These are phyloP conservation scores for Globisporangium rhizosaccharum DNA, from an alignment of 352 stramenopile genomes.

Conservation along the genomic window DNA sequence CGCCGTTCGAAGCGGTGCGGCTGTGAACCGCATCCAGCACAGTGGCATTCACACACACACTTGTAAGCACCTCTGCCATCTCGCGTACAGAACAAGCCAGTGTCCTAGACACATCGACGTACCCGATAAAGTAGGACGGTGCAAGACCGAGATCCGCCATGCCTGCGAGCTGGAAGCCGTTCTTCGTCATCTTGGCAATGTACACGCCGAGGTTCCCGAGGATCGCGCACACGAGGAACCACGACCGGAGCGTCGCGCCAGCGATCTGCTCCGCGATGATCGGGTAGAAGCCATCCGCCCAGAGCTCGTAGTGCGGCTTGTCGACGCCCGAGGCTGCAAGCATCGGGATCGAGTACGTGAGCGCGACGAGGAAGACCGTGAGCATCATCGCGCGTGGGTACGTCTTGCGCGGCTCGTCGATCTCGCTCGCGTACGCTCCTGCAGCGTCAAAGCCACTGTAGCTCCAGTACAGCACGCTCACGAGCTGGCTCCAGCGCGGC, in stretches of 20 bases:
- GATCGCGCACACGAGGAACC: constrained; percentile 71
- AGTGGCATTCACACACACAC: background rate
- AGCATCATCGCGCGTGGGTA: constrained; percentile 77
- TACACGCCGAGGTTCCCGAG: constrained; percentile 78
- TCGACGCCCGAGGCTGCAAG: constrained; percentile 58
- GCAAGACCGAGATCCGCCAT: constrained; percentile 77
- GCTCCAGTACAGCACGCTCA: constrained; percentile 79
- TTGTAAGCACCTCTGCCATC: constrained; percentile 9
- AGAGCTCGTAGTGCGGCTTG: constrained; percentile 66
- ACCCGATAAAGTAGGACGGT: constrained; percentile 38
- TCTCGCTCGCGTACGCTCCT: constrained; percentile 65
- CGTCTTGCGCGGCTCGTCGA: constrained; percentile 56
- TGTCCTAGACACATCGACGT: constrained; percentile 18
- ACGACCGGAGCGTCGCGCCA: constrained; percentile 63
- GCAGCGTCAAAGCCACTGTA: constrained; percentile 75
- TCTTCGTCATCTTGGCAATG: constrained; percentile 77
- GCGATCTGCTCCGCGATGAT: constrained; percentile 59
- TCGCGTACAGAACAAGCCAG: constrained; percentile 40
- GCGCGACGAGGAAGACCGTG: constrained; percentile 62
- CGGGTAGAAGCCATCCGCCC: constrained; percentile 72
- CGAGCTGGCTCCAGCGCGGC: constrained; percentile 49
- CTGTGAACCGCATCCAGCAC: constrained; percentile 18
- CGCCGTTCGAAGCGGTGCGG: constrained; percentile 43
- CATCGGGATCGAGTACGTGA: constrained; percentile 73
- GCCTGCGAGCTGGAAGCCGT: constrained; percentile 71